Evolutionary conservation across 2,329 filamentous ascomycete genomes (phyloP).

Genomic region (Calonectria pseudoturangicola): DNA sequence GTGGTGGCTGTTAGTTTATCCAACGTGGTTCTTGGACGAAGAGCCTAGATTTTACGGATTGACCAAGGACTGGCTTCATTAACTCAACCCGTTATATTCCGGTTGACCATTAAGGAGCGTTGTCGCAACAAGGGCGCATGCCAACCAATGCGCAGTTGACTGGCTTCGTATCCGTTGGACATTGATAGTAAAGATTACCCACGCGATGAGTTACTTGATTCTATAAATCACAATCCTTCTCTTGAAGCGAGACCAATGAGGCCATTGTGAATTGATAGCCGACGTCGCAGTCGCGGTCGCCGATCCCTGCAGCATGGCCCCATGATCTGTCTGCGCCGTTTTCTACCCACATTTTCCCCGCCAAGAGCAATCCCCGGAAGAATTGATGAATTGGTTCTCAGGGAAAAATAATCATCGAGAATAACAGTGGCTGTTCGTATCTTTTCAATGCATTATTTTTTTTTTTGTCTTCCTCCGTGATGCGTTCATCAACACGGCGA

Average conservation of each 20-base stretch:
- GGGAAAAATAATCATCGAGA: neutral
- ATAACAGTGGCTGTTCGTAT: neutral
- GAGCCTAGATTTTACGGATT: no score
- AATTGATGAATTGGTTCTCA: slow-evolving; percentile 3
- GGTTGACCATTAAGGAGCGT: neutral
- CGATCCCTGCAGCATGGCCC: slow-evolving; percentile 1
- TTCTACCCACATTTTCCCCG: slow-evolving; percentile 2
- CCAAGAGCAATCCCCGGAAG: neutral
- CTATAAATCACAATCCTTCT: slow-evolving; percentile 8
- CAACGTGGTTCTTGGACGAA: no score
- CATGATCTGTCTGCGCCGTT: slow-evolving; percentile 17
- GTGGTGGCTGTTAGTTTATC: no score
- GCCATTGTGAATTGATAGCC: neutral
- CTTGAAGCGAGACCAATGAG: neutral
- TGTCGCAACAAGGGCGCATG: neutral
- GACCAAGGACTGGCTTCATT: neutral
- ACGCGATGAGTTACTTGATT: slow-evolving; percentile 15
- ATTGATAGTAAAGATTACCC: neutral
- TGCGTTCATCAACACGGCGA: neutral
- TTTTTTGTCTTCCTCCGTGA: no score
- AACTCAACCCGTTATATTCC: neutral
- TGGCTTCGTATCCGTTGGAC: slow-evolving; percentile 3
- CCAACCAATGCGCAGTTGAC: neutral
- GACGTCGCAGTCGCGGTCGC: slow-evolving; percentile 1
- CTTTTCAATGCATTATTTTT: neutral